Evolutionary conservation across 331 rosid species (phyloP), one percentile per base, ranked within the genome.

Genomic region (Arachis monticola): DNA sequence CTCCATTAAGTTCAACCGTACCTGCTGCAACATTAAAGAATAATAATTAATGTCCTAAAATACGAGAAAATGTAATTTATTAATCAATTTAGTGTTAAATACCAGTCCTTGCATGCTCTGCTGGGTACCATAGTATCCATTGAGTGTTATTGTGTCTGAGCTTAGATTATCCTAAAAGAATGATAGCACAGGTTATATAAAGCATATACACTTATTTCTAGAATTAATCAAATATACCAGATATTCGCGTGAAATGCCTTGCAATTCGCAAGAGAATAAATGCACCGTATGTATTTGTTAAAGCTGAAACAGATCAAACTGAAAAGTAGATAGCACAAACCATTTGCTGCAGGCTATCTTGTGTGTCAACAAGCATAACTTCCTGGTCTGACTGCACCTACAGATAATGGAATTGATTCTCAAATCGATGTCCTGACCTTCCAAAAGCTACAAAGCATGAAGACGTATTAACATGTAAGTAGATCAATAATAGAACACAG

Each of bases 21-120:
- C 88, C 74, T 75, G 80, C 83, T 79, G 35, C 55, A 71, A 66
- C 70, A 56, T 70, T 61, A 60, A 74, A 67, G 8, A 17, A 14
- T 47, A 58, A 44, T 42, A 38, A 10, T 50, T 59, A 48, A 59
- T 53, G 41, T 66, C 77, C 48, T 47, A 60, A 65, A 60, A 47
- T 61, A 56, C 42, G 71, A 40, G 47, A 65, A 58, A 22, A 45
- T 56, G 22, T 30, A 72, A 63, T 70, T 22, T 45, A 32, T 44
- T 27, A 41, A 47, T 46, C 30, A 10, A 66, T 4, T 55, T 46
- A 55, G 60, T 60, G 73, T 68, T 74, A 69, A 22, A 70, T 85
- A 85, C 88, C 88, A 85, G 84, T 78, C 88, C 88, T 85, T 78
- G 86, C 78, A 85, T 84, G 72, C 81, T 85, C 70, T 85, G 88